Percentiles rank a stretch among this genome's conserved stretches.
Evolutionary conservation across 352 stramenopile genomes (phyloP).

Genomic region (Phytophthora capsici): DNA sequence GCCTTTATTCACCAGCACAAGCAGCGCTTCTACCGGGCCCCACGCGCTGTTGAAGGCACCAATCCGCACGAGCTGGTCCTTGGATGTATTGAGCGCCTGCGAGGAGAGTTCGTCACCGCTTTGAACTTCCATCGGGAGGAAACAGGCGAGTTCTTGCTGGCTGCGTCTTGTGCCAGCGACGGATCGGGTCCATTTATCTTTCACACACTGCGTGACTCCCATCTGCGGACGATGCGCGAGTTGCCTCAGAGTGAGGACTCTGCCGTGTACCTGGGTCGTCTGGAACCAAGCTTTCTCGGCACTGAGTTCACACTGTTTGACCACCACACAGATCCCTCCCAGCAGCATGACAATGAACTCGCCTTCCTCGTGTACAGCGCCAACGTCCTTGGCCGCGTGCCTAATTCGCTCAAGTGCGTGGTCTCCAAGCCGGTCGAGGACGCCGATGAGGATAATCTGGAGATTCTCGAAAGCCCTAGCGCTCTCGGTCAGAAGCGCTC

Average conservation of each 20-base stretch:
- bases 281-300: conserved; percentile 83
- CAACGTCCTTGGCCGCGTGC: conserved; percentile 81
- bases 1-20: conserved; percentile 86
- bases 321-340: conserved; percentile 49
- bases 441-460: conserved; percentile 15
- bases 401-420: conserved; percentile 75
- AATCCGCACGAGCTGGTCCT: conserved; percentile 51
- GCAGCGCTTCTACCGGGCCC: conserved; percentile 66
- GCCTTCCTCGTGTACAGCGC: conserved; percentile 78
- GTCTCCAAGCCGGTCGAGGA: conserved; percentile 29
- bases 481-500: conserved; percentile 28
- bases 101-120: conserved; percentile 78
- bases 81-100: conserved; percentile 74
- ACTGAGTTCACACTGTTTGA: conserved; percentile 88
- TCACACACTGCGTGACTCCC: conserved; percentile 82
- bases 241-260: conserved; percentile 80
- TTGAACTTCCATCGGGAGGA: conserved; percentile 87
- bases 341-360: conserved; percentile 71
- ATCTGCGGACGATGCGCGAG: conserved; percentile 73
- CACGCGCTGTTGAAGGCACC: conserved; percentile 9
- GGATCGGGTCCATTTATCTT: conserved; percentile 78
- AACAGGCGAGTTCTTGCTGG: conserved; percentile 80
- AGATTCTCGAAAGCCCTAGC: neutral
- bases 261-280: conserved; percentile 80
- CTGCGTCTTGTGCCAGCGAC: conserved; percentile 76